Conservation (phyloP, 1,284 basidiomycete genomes). For the Cryptococcus sp. region DNA sequence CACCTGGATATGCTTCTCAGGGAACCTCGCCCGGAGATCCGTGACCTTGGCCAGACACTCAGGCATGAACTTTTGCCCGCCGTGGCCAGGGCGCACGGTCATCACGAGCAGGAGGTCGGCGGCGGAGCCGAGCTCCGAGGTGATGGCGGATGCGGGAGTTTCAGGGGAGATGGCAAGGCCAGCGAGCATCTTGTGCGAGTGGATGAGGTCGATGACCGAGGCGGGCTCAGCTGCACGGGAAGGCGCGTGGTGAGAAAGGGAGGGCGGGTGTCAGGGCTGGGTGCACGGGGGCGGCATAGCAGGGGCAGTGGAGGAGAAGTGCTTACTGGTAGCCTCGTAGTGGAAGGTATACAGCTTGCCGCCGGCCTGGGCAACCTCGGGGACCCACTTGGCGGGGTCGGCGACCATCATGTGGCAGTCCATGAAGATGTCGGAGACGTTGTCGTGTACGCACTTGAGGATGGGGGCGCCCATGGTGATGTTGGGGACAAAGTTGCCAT, state of each 20-base stretch:
- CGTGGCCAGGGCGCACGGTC: constrained; percentile 90
- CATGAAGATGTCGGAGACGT: constrained; percentile 95
- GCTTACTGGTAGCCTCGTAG: constrained; percentile 85
- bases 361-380: constrained; percentile 92
- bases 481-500: constrained; percentile 98
- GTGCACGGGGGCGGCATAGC: neutral
- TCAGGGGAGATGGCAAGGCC: constrained; percentile 93
- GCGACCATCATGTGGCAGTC: constrained; percentile 99
- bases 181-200: constrained; percentile 68
- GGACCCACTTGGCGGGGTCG: constrained; percentile 94
- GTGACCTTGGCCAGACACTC: constrained; percentile 75
- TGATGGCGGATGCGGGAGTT: constrained; percentile 78
- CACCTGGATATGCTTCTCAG: constrained; percentile 87
- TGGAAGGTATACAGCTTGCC: constrained; percentile 97
- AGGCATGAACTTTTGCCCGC: constrained; percentile 95
- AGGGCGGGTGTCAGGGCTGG: neutral
- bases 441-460: constrained; percentile 79
- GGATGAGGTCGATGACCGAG: constrained; percentile 72
- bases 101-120: constrained; percentile 96
- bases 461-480: constrained; percentile 95
- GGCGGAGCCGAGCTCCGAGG: constrained; percentile 70
- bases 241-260: too few species aligned
- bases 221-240: constrained; percentile 56
- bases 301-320: neutral
- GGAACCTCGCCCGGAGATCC: constrained; percentile 85